Percentiles rank a stretch among this genome's conserved stretches.
phyloP scores from a whole-genome alignment of 2,329 filamentous ascomycete species.

The Nigrospora oryzae region DNA sequence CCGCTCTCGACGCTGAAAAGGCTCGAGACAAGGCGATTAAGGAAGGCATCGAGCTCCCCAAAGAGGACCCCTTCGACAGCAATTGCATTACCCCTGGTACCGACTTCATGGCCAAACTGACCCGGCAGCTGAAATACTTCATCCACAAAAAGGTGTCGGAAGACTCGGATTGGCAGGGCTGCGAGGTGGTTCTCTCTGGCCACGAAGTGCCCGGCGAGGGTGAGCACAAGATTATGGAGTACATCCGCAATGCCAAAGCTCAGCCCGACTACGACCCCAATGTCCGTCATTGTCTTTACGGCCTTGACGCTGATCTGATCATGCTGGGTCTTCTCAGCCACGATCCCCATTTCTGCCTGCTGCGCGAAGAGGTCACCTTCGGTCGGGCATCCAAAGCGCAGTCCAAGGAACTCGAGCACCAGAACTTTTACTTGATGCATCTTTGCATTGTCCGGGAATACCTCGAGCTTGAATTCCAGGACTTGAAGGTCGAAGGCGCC shows the following conservation, averaged over 20 bases:
- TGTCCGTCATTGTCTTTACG: conserved; percentile 92
- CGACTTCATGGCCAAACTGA: conserved; percentile 95
- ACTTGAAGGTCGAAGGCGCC: conserved; percentile 65
- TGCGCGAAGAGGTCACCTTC: conserved; percentile 97
- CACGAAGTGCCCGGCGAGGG: conserved; percentile 97
- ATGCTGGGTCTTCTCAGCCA: conserved; percentile 97
- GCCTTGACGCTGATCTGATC: conserved; percentile 93
- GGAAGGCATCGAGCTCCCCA: conserved; percentile 86
- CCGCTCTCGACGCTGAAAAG: conserved; percentile 81
- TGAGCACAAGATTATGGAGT: conserved; percentile 99
- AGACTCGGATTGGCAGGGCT: conserved; percentile 94
- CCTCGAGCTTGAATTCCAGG: conserved; percentile 92
- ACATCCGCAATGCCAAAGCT: conserved; percentile 94
- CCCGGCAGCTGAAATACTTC: conserved; percentile 92
- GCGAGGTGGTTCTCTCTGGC: conserved; percentile 90
- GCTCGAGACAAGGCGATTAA: conserved; percentile 86
- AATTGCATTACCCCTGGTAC: conserved; percentile 98
- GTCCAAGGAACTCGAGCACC: conserved; percentile 93
- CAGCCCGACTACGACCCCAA: conserved; percentile 90
- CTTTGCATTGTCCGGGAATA: conserved; percentile 97
- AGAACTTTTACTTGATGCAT: conserved; percentile 97
- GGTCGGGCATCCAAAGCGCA: conserved; percentile 80
- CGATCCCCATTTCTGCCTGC: conserved; percentile 94
- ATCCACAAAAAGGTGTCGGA: conserved; percentile 98
- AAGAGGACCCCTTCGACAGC: conserved; percentile 94